Conservation (phyloP, 768 basidiomycete genomes). For the Cystofilobasidium bisporidii region DNA sequence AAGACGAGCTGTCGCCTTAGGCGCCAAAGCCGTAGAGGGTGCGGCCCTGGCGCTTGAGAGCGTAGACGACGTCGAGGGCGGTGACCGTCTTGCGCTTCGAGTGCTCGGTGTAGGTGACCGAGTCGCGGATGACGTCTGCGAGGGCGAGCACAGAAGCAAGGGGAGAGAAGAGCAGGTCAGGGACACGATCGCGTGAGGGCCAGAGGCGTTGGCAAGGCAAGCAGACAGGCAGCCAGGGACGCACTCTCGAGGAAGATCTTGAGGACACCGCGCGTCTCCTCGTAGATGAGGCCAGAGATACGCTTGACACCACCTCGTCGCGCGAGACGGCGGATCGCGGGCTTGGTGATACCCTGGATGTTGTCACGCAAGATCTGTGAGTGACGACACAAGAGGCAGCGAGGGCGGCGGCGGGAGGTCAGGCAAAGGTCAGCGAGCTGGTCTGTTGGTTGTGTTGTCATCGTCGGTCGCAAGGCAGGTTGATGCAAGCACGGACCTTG, state of each 20-base stretch:
- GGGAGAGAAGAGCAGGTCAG: too few relatives aligned
- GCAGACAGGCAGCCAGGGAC: background rate
- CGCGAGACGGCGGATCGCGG: slow-evolving; percentile 49
- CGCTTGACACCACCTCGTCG: slow-evolving; percentile 51
- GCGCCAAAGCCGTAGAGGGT: slow-evolving; percentile 61
- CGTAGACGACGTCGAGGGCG: slow-evolving; percentile 74
- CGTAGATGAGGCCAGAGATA: slow-evolving; percentile 46
- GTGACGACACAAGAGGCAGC: slow-evolving; percentile 40
- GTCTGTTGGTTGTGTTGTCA: too few relatives aligned
- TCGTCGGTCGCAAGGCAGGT: too few relatives aligned
- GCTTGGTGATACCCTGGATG: slow-evolving; percentile 46
- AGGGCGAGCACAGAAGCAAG: background rate
- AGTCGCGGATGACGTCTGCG: slow-evolving; percentile 46
- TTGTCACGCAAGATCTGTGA: slow-evolving; percentile 43
- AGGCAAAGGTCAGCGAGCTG: background rate
- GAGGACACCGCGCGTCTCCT: slow-evolving; percentile 50
- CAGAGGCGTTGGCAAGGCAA: background rate
- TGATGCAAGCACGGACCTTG: slow-evolving; percentile 43
- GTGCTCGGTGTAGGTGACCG: slow-evolving; percentile 97
- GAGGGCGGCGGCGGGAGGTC: background rate
- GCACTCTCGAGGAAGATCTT: slow-evolving; percentile 44
- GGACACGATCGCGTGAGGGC: too few relatives aligned
- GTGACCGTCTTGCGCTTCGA: slow-evolving; percentile 89
- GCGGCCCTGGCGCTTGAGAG: slow-evolving; percentile 54
- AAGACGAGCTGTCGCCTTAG: too few relatives aligned